phyloP scores from a whole-genome alignment of 129 eudicot genomes.

The Scalesia atractyloides region DNA sequence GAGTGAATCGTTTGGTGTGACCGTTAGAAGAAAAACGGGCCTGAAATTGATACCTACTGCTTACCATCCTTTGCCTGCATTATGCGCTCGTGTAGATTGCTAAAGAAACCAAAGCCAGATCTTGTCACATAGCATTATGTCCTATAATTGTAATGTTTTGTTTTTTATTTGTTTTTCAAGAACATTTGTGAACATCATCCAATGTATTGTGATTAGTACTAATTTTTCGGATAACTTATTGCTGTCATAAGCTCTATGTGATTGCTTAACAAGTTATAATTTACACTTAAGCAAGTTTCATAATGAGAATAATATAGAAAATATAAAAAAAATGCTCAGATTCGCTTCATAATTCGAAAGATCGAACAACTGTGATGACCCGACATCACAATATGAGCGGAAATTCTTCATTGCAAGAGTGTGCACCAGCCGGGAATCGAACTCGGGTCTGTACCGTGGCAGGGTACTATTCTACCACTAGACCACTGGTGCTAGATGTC shows the following conservation, averaged over 20 bases:
- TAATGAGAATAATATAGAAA: no score
- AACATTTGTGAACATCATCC: not conserved
- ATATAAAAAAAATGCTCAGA: no score
- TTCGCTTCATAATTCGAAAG: not conserved
- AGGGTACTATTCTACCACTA: slow-evolving; percentile 99
- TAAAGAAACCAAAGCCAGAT: not conserved
- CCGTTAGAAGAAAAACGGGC: slow-evolving; percentile 38
- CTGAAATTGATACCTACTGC: slow-evolving; percentile 40
- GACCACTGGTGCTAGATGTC: slow-evolving; percentile 82
- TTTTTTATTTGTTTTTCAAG: not conserved
- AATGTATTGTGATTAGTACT: not conserved
- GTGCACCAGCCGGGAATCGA: slow-evolving; percentile 96
- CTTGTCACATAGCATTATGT: not conserved
- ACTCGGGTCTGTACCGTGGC: slow-evolving; percentile 99
- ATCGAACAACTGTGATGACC: slow-evolving; percentile 15
- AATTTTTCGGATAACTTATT: not conserved
- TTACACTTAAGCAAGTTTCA: no score
- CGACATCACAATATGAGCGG: slow-evolving; percentile 17
- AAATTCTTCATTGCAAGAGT: not conserved
- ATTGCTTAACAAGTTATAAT: not conserved
- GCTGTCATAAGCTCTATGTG: no score
- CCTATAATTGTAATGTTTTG: not conserved
- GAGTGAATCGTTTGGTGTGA: slow-evolving; percentile 46
- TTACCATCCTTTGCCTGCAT: slow-evolving; percentile 27
- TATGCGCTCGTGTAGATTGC: not conserved